These are phyloP conservation scores for Pythium oligandrum DNA, from an alignment of 352 stramenopile genomes.

Conservation along the genomic window DNA sequence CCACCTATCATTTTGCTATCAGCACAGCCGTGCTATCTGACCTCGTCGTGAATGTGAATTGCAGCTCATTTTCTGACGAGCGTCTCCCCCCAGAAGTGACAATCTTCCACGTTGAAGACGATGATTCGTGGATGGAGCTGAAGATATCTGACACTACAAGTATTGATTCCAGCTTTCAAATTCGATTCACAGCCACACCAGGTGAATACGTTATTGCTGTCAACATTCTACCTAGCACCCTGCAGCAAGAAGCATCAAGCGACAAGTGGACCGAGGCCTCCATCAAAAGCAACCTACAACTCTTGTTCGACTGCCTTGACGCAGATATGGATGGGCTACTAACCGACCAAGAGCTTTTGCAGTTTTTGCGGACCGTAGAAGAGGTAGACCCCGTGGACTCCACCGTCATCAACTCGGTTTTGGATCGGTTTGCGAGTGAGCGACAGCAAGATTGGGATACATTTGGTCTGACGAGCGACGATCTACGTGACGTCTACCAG, in stretches of 20 bases:
- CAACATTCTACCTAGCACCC: not conserved
- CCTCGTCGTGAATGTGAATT: not conserved
- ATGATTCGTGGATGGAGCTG: too few species aligned
- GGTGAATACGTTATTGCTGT: conserved; percentile 12
- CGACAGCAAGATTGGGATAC: not conserved
- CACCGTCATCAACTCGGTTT: conserved; percentile 5
- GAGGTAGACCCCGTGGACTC: not conserved
- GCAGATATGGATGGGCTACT: conserved; percentile 31
- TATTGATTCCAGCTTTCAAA: not conserved
- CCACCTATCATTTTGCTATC: not conserved
- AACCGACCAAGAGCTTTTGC: conserved; percentile 17
- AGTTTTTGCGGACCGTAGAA: conserved; percentile 26
- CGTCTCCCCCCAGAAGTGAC: too few species aligned
- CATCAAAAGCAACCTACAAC: conserved; percentile 26
- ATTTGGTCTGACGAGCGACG: conserved; percentile 23
- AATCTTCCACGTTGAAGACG: too few species aligned
- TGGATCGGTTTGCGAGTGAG: conserved; percentile 18
- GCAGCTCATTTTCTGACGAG: too few species aligned
- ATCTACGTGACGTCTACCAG: conserved; percentile 38
- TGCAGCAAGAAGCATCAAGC: not conserved
- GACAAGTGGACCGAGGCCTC: not conserved
- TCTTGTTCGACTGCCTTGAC: conserved; percentile 47
- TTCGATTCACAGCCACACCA: conserved; percentile 1
- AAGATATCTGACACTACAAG: too few species aligned
- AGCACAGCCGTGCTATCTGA: not conserved